phyloP scores from a whole-genome alignment of 2,329 filamentous ascomycete genomes.

The Catunica adiposa region DNA sequence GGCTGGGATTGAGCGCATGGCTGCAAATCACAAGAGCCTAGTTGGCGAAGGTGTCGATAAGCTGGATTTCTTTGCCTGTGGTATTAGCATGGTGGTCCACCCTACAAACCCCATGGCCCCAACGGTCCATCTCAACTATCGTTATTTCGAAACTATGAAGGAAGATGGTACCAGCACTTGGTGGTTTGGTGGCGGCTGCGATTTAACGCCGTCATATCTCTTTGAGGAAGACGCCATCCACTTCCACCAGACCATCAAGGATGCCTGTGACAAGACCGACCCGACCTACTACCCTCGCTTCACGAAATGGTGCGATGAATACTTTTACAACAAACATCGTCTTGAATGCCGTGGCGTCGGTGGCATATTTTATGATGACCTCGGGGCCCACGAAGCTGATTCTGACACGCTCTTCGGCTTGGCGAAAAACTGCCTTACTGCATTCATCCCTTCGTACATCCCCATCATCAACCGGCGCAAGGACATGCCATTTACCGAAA shows the following conservation, averaged over 20 bases:
- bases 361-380: conserved; percentile 96
- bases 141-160: conserved; percentile 93
- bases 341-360: conserved; percentile 75
- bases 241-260: conserved; percentile 88
- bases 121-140: conserved; percentile 94
- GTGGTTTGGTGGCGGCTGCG: conserved; percentile 96
- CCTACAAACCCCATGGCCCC: conserved; percentile 92
- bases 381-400: conserved; percentile 74
- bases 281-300: conserved; percentile 82
- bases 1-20: conserved; percentile 81
- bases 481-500: conserved; percentile 73
- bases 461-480: conserved; percentile 80
- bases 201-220: conserved; percentile 82
- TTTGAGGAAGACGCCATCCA: conserved; percentile 96
- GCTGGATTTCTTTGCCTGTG: conserved; percentile 88
- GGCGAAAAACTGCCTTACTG: conserved; percentile 64
- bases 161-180: conserved; percentile 71
- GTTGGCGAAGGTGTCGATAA: conserved; percentile 54
- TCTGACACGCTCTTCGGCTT: conserved; percentile 84
- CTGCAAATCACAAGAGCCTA: conserved; percentile 83
- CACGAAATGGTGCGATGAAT: conserved; percentile 97
- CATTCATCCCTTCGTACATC: conserved; percentile 80
- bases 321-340: conserved; percentile 89
- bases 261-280: conserved; percentile 85
- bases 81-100: conserved; percentile 83